phyloP scores from a whole-genome alignment of 441 rosid species.

The Jatropha multifida region DNA sequence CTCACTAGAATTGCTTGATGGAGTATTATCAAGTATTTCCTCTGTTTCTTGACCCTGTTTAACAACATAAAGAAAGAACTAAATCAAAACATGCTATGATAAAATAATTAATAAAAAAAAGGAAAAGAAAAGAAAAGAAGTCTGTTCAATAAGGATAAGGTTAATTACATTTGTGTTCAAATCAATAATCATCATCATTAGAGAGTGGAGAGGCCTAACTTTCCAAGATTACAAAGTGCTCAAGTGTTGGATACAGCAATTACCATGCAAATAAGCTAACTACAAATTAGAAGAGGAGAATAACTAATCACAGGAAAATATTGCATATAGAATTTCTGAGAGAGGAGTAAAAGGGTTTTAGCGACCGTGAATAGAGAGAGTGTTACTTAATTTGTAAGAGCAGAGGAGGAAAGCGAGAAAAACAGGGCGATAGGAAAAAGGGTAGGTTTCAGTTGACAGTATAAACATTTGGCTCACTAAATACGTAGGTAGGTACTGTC shows the following conservation, averaged over 20 bases:
- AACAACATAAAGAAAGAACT: not conserved
- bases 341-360: not conserved
- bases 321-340: not conserved
- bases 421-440: not conserved
- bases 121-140: not conserved
- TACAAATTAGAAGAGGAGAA: not conserved
- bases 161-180: slow-evolving; percentile 25
- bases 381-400: not conserved
- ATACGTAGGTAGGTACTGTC: not conserved
- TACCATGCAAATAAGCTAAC: not conserved
- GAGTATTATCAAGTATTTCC: not conserved
- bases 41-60: slow-evolving; percentile 25
- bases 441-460: not conserved
- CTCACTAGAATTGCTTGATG: slow-evolving; percentile 17
- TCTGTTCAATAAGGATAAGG: not conserved
- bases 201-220: not conserved
- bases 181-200: slow-evolving; percentile 13
- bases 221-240: not conserved
- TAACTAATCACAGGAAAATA: not conserved
- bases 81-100: not conserved
- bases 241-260: not conserved
- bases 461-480: not conserved
- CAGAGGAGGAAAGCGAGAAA: not conserved
- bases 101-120: not conserved
- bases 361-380: too few species aligned